phyloP scores from a whole-genome alignment of 2,329 filamentous ascomycete species.

The Daldinia sp. region DNA sequence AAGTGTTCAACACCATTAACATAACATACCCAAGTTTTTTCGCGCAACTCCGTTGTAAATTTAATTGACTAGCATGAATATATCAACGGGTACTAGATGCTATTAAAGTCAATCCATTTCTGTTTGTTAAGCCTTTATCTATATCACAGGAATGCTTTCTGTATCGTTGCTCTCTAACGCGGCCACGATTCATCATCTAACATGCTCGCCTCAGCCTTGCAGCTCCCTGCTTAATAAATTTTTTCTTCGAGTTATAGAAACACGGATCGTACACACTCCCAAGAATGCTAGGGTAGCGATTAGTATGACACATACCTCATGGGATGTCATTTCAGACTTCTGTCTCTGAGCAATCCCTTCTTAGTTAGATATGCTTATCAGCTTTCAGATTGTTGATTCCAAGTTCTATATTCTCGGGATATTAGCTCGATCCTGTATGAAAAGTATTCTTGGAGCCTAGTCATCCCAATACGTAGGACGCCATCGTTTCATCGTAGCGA shows the following conservation, averaged over 20 bases:
- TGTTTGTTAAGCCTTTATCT: background rate
- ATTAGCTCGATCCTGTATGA: background rate
- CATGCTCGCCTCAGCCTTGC: background rate
- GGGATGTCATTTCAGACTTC: background rate
- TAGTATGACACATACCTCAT: background rate
- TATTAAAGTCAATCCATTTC: background rate
- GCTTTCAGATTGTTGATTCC: background rate
- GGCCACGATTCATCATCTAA: background rate
- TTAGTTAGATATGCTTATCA: background rate
- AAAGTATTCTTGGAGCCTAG: background rate
- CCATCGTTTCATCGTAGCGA: constrained; percentile 1
- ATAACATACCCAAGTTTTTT: background rate
- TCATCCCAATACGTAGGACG: background rate
- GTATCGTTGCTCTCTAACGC: background rate
- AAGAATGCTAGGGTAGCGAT: background rate
- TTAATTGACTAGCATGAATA: constrained; percentile 4
- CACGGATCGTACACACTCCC: constrained; percentile 1
- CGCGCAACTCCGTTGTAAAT: background rate
- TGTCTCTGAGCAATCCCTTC: background rate
- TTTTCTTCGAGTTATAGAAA: background rate
- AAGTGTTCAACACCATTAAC: background rate
- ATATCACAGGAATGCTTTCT: background rate
- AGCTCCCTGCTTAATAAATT: background rate
- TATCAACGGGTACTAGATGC: background rate
- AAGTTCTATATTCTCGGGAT: background rate